Conservation (phyloP, 257 asterid species). For the Cynanchum wilfordii region DNA sequence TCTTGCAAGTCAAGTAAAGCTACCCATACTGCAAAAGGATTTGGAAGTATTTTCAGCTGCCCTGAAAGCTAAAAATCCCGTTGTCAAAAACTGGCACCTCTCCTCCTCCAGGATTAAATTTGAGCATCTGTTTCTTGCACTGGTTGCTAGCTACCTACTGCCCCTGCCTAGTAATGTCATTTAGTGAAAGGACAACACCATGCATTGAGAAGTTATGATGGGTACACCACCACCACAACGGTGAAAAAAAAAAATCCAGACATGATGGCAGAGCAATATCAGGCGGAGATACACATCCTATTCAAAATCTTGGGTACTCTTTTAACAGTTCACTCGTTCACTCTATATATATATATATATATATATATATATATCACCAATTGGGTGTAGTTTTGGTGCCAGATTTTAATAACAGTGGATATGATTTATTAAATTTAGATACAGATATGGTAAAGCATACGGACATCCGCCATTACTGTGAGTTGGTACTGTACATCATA, state of each 20-base stretch:
- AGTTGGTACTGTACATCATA: constrained; percentile 2
- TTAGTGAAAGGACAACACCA: constrained; percentile 15
- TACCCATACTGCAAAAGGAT: background rate
- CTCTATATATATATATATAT: constrained; percentile 12
- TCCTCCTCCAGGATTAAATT: background rate
- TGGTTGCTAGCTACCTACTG: background rate
- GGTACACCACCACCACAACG: background rate
- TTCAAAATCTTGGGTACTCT: constrained; percentile 13
- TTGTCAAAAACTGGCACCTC: background rate
- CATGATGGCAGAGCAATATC: constrained; percentile 4
- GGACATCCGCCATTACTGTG: constrained; percentile 24
- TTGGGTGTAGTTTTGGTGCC: constrained; percentile 20
- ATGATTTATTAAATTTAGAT: constrained; percentile 16
- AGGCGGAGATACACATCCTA: constrained; percentile 2
- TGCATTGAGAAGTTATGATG: constrained; percentile 8
- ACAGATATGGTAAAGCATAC: constrained; percentile 24
- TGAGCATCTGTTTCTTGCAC: background rate
- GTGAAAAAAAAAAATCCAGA: constrained; percentile 11
- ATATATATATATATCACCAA: constrained; percentile 18
- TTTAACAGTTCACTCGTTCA: constrained; percentile 2
- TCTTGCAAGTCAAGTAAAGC: constrained; percentile 30
- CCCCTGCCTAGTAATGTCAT: background rate
- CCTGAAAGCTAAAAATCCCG: background rate
- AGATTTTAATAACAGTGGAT: constrained; percentile 22
- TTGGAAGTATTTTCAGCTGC: background rate